phyloP scores from a whole-genome alignment of 768 basidiomycete species.

The Lactarius quietus region DNA sequence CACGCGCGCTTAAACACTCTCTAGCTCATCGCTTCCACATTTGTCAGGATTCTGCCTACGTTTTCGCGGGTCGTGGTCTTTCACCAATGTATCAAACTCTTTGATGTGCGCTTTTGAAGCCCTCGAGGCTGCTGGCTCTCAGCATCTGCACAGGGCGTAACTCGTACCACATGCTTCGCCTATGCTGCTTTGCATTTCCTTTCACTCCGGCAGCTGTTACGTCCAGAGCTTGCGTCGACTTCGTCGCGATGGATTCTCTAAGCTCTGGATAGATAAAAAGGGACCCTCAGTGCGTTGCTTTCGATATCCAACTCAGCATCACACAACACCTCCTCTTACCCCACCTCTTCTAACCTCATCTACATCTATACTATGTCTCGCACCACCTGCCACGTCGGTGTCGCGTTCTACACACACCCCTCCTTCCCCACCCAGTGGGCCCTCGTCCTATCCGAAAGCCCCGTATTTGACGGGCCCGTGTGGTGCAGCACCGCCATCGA shows the following conservation, averaged over 20 bases:
- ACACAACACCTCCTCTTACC: neutral
- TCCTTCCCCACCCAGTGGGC: slow-evolving; percentile 12
- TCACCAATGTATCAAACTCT: neutral
- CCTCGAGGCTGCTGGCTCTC: neutral
- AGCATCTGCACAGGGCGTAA: neutral
- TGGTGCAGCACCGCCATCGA: slow-evolving; percentile 9
- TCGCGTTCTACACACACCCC: slow-evolving; percentile 7
- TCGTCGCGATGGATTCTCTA: neutral
- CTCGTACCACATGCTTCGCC: neutral
- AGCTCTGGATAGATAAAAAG: neutral
- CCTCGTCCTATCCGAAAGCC: slow-evolving; percentile 2
- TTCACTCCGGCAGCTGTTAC: neutral
- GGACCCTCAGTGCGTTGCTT: neutral
- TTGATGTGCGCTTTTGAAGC: neutral
- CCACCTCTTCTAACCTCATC: neutral
- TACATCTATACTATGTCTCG: neutral
- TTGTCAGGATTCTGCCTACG: neutral
- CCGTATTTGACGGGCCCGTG: slow-evolving; percentile 3
- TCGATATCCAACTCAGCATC: neutral
- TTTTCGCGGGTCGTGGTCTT: neutral
- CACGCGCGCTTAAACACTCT: neutral
- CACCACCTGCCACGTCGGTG: slow-evolving; percentile 6
- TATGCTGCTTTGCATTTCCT: neutral
- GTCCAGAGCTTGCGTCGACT: neutral
- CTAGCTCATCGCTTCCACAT: neutral